Evolutionary conservation across 2,329 filamentous ascomycete genomes (phyloP).

Genomic region (Talaromyces sp.): DNA sequence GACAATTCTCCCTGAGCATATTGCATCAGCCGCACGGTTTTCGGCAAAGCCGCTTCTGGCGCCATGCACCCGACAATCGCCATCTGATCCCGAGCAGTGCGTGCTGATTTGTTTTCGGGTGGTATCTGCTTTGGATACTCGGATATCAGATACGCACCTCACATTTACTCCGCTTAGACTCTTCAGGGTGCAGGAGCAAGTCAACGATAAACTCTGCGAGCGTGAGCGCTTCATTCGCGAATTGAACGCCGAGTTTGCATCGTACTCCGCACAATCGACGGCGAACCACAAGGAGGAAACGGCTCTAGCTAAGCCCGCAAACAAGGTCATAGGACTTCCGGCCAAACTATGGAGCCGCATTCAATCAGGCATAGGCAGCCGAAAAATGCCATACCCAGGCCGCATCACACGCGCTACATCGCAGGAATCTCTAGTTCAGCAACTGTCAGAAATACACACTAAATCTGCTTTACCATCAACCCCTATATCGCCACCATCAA

Average conservation of each 20-base stretch:
- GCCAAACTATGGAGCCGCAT: slow-evolving; percentile 4
- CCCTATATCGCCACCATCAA: neutral
- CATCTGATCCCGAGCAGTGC: slow-evolving; percentile 39
- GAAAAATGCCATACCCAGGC: neutral
- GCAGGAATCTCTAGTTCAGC: slow-evolving; percentile 14
- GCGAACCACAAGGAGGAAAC: neutral
- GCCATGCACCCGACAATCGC: slow-evolving; percentile 29
- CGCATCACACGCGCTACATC: neutral
- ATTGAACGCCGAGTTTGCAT: slow-evolving; percentile 15
- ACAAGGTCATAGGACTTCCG: neutral
- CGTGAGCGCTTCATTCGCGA: slow-evolving; percentile 51
- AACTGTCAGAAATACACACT: neutral
- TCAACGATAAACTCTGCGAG: slow-evolving; percentile 53
- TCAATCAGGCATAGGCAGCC: neutral
- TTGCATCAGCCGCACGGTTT: slow-evolving; percentile 34
- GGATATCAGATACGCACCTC: slow-evolving; percentile 50
- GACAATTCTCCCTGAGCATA: slow-evolving; percentile 41
- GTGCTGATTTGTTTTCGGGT: slow-evolving; percentile 54
- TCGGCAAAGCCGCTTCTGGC: slow-evolving; percentile 36
- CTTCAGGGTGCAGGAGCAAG: slow-evolving; percentile 64
- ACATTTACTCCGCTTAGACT: slow-evolving; percentile 61
- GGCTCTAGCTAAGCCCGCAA: neutral
- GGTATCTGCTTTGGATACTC: slow-evolving; percentile 60
- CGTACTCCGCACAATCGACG: slow-evolving; percentile 16
- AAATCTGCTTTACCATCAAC: neutral